phyloP scores from a whole-genome alignment of 2,329 filamentous ascomycete genomes.

The Annulohypoxylon truncatum region DNA sequence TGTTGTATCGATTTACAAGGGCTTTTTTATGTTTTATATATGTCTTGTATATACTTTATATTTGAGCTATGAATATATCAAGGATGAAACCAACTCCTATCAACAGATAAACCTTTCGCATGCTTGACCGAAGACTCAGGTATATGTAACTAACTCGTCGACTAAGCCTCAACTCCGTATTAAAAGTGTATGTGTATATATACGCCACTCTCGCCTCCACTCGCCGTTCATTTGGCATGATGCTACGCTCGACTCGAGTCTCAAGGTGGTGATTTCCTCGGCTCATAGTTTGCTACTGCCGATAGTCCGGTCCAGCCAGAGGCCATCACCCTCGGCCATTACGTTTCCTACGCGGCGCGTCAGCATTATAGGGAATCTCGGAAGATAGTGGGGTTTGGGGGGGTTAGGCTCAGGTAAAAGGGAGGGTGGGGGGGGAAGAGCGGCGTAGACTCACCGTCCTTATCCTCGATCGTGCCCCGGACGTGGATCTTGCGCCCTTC shows the following conservation, averaged over 20 bases:
- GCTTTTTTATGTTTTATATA: conserved; percentile 16
- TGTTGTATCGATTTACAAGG: conserved; percentile 1
- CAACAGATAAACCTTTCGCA: background rate
- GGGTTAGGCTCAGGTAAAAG: too few species aligned
- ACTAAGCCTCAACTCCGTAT: background rate
- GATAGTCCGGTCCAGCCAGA: conserved; percentile 37
- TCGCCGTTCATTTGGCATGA: background rate
- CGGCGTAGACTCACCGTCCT: conserved; percentile 39
- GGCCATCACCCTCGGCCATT: conserved; percentile 39
- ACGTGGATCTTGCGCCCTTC: conserved; percentile 46
- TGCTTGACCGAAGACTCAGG: background rate
- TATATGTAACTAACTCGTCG: background rate
- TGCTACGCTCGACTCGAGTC: background rate
- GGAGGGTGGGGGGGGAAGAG: background rate
- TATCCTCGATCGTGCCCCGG: conserved; percentile 46
- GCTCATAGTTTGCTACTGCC: conserved; percentile 38
- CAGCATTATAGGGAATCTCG: background rate
- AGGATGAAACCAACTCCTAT: background rate
- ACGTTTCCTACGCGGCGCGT: conserved; percentile 35
- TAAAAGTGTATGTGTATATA: background rate
- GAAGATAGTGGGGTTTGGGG: too few species aligned
- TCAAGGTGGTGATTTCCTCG: background rate
- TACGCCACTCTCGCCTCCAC: background rate
- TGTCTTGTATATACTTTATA: conserved; percentile 31
- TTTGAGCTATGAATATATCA: conserved; percentile 17